Conservation (phyloP, 805 yeast species). For the Starmerella scarabaei region DNA sequence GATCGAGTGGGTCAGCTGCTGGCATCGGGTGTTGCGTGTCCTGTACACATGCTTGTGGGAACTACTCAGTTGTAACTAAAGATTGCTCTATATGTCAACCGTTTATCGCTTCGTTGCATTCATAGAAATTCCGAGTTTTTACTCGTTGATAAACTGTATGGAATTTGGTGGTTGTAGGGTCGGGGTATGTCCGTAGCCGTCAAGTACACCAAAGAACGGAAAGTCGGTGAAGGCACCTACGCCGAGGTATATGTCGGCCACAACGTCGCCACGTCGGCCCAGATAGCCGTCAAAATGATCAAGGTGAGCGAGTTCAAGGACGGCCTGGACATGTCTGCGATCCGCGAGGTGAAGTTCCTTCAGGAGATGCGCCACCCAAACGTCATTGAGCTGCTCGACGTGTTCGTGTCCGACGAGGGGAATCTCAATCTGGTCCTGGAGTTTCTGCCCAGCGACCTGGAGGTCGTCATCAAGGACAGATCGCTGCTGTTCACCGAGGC, state of each 20-base stretch:
- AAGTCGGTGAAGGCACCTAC: conserved; percentile 98
- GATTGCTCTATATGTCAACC: too few relatives aligned
- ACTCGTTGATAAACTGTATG: too few relatives aligned
- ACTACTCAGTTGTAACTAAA: too few relatives aligned
- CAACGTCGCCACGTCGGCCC: conserved; percentile 40
- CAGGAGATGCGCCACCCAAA: conserved; percentile 79
- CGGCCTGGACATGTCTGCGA: conserved; percentile 95
- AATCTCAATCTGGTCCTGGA: conserved; percentile 79
- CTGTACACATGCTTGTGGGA: too few relatives aligned
- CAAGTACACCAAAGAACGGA: conserved; percentile 39
- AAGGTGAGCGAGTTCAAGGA: conserved; percentile 89
- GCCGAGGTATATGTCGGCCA: conserved; percentile 82
- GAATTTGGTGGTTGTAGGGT: too few relatives aligned
- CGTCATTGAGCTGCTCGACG: conserved; percentile 80
- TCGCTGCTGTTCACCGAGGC: conserved; percentile 64
- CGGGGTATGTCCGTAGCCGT: conserved; percentile 1
- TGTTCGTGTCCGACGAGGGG: conserved; percentile 48
- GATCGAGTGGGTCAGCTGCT: too few relatives aligned
- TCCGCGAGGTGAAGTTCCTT: conserved; percentile 75
- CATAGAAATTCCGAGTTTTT: too few relatives aligned
- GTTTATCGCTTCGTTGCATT: too few relatives aligned
- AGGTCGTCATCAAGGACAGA: conserved; percentile 73
- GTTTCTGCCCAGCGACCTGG: conserved; percentile 83
- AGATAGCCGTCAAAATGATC: conserved; percentile 88
- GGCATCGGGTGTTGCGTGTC: too few relatives aligned